Conservation (phyloP, 371 early-diverging fungal species). For the Mortierella sp. region DNA sequence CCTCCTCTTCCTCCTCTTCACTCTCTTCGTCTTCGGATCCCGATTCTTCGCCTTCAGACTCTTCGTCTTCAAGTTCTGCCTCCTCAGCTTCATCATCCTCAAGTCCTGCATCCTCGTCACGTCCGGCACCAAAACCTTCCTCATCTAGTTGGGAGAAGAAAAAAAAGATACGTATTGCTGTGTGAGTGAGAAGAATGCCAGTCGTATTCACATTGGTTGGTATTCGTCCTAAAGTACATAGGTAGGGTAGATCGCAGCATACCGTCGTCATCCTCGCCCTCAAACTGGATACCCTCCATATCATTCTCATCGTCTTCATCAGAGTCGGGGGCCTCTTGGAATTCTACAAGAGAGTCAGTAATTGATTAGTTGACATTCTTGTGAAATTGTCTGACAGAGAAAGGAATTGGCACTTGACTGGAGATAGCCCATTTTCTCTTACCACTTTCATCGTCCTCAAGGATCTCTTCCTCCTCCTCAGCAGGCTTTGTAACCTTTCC, state of each 20-base stretch:
- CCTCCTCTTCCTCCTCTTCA: slow-evolving; percentile 55
- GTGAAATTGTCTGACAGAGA: background rate
- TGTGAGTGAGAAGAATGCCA: background rate
- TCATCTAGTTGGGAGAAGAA: slow-evolving; percentile 18
- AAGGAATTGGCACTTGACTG: no score
- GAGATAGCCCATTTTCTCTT: background rate
- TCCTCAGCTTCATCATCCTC: slow-evolving; percentile 57
- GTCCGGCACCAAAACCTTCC: slow-evolving; percentile 69
- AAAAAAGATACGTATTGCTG: background rate
- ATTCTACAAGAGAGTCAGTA: slow-evolving; percentile 19
- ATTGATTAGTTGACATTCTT: slow-evolving; percentile 2
- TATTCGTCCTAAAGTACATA: background rate
- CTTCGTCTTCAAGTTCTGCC: slow-evolving; percentile 52
- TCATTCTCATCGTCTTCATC: slow-evolving; percentile 53
- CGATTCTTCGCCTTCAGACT: slow-evolving; percentile 46
- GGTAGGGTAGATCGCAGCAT: slow-evolving; percentile 13
- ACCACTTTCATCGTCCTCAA: slow-evolving; percentile 52
- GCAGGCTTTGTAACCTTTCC: slow-evolving; percentile 46
- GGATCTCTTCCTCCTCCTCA: slow-evolving; percentile 47
- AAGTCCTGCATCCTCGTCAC: slow-evolving; percentile 57
- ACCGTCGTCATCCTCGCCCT: slow-evolving; percentile 54
- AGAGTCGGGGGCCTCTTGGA: slow-evolving; percentile 38
- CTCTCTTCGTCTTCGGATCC: slow-evolving; percentile 53
- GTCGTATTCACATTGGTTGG: background rate
- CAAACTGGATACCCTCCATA: slow-evolving; percentile 53